Evolutionary conservation across 495 filamentous ascomycete species (phyloP).

Genomic region (Trichodelitschia bisporula): DNA sequence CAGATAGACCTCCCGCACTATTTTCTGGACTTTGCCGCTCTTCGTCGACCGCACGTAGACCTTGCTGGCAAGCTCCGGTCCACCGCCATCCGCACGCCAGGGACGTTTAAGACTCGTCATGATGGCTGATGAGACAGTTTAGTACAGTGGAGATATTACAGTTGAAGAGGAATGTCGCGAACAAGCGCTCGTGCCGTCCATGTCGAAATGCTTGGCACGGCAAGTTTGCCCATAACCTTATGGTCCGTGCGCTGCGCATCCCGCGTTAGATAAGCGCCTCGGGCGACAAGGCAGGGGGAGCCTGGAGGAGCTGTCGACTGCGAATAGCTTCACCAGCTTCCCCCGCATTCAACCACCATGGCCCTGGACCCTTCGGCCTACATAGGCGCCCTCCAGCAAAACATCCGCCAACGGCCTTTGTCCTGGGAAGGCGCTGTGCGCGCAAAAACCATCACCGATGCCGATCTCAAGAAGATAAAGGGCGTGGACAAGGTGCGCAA

Average conservation of each 20-base stretch:
- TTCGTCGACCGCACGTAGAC: conserved; percentile 81
- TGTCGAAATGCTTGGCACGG: background rate
- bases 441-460: conserved; percentile 78
- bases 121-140: background rate
- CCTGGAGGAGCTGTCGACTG: background rate
- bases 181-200: background rate
- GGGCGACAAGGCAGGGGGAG: too few species aligned
- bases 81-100: conserved; percentile 35
- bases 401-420: conserved; percentile 81
- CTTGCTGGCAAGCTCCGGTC: conserved; percentile 71
- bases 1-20: conserved; percentile 88
- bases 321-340: background rate
- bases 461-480: conserved; percentile 87
- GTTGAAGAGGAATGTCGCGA: background rate
- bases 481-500: conserved; percentile 90
- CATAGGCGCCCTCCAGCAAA: conserved; percentile 75
- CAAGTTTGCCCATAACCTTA: too few species aligned
- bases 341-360: conserved; percentile 33
- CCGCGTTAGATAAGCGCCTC: too few species aligned
- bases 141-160: background rate
- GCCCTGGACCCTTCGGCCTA: conserved; percentile 80
- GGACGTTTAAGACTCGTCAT: conserved; percentile 83
- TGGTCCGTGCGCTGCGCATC: too few species aligned
- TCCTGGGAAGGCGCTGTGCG: conserved; percentile 95
- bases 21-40: conserved; percentile 92